phyloP scores from a whole-genome alignment of 2,329 filamentous ascomycete species.

The Fusarium tuaranense region DNA sequence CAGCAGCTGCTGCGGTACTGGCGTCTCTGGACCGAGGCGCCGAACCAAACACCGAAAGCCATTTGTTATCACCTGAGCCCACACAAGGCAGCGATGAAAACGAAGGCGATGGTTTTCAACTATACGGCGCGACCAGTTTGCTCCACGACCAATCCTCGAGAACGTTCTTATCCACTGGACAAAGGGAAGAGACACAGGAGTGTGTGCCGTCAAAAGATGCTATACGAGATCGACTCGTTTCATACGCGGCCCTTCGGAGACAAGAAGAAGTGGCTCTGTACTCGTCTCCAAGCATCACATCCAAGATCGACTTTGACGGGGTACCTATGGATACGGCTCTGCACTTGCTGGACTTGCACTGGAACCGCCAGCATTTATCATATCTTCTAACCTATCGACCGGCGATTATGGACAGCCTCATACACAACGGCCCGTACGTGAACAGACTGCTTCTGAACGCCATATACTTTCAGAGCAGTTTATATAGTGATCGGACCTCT shows the following conservation, averaged over 20 bases:
- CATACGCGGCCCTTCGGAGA: background rate
- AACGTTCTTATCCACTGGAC: background rate
- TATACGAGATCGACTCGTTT: background rate
- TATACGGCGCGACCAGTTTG: background rate
- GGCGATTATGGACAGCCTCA: slow-evolving; percentile 65
- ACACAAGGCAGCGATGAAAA: background rate
- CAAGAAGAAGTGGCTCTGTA: background rate
- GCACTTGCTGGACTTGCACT: slow-evolving; percentile 63
- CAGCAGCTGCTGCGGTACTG: background rate
- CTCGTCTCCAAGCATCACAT: background rate
- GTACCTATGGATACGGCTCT: slow-evolving; percentile 64
- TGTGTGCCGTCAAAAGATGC: background rate
- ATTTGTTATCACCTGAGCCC: background rate
- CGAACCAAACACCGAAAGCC: background rate
- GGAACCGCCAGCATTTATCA: slow-evolving; percentile 65
- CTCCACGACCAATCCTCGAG: background rate
- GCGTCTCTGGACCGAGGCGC: background rate
- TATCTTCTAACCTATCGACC: slow-evolving; percentile 61
- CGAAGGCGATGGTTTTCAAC: background rate
- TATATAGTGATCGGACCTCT: slow-evolving; percentile 60
- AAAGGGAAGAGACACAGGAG: background rate
- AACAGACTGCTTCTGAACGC: slow-evolving; percentile 68
- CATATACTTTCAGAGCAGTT: slow-evolving; percentile 57
- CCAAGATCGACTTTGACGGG: slow-evolving; percentile 62
- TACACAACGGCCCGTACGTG: slow-evolving; percentile 66